Evolutionary conservation across 805 yeast genomes (phyloP).

Genomic region (Nakazawaea populi): DNA sequence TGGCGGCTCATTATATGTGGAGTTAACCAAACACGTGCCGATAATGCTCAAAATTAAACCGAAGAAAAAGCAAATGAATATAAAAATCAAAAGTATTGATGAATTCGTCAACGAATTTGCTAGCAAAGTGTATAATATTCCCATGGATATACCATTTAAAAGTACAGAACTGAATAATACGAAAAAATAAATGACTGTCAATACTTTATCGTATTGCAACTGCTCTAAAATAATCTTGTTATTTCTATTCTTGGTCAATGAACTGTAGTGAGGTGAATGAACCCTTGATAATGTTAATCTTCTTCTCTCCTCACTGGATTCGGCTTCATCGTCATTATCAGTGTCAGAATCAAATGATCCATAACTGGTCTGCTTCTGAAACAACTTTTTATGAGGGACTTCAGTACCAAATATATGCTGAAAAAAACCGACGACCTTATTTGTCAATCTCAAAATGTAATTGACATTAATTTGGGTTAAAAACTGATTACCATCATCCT

Average conservation of each 20-base stretch:
- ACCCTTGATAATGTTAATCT: neutral
- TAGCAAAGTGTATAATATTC: slow-evolving; percentile 28
- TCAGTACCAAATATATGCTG: neutral
- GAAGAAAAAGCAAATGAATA: slow-evolving; percentile 5
- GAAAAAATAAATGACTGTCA: slow-evolving; percentile 37
- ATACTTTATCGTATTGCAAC: slow-evolving; percentile 34
- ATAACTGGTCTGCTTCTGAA: neutral
- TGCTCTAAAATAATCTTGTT: slow-evolving; percentile 12
- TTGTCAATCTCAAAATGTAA: slow-evolving; percentile 18
- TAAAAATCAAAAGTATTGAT: neutral
- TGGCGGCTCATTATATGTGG: slow-evolving; percentile 5
- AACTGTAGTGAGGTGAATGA: neutral
- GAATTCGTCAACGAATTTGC: slow-evolving; percentile 7
- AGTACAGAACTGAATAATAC: slow-evolving; percentile 33
- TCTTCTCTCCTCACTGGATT: slow-evolving; percentile 1
- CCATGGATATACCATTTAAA: slow-evolving; percentile 37
- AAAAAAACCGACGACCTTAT: slow-evolving; percentile 14
- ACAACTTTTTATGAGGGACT: neutral
- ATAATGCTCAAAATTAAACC: slow-evolving; percentile 5
- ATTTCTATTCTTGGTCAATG: neutral
- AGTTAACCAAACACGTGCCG: slow-evolving; percentile 1
- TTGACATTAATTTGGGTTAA: slow-evolving; percentile 18
- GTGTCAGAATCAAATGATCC: slow-evolving; percentile 7
- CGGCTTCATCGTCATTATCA: slow-evolving; percentile 14
- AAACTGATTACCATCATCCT: slow-evolving; percentile 14